Percentiles rank a stretch among this genome's conserved stretches.
These are phyloP conservation scores for Thielaviopsis euricoi DNA, from an alignment of 2,329 filamentous ascomycete genomes.

Conservation along the genomic window DNA sequence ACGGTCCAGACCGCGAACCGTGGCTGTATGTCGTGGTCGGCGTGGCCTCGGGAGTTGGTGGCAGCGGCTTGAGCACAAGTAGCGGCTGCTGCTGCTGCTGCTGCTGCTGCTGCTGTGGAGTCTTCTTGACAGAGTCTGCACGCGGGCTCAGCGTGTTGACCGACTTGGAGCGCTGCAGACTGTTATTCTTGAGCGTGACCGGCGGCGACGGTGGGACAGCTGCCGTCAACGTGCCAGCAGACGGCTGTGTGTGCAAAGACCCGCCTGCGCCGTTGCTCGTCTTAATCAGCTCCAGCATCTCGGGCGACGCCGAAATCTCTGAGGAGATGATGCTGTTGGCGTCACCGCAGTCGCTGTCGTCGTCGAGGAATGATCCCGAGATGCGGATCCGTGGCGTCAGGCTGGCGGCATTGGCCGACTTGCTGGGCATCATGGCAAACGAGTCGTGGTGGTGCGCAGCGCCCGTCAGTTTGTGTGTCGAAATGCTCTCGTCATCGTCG, in stretches of 20 bases:
- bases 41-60: constrained; percentile 33
- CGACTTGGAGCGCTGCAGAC: constrained; percentile 29
- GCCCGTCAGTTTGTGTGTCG: constrained; percentile 12
- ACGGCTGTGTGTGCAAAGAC: constrained; percentile 12
- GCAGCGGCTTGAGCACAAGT: constrained; percentile 28
- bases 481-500: constrained; percentile 2
- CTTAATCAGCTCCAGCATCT: constrained; percentile 24
- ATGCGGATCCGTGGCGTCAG: constrained; percentile 15
- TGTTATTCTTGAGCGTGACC: constrained; percentile 18
- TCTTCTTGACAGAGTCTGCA: background rate
- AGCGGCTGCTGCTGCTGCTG: constrained; percentile 19
- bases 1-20: constrained; percentile 3
- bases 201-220: constrained; percentile 24
- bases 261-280: constrained; percentile 11
- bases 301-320: constrained; percentile 35
- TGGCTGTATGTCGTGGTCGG: constrained; percentile 25
- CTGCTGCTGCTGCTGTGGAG: background rate
- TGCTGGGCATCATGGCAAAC: constrained; percentile 34
- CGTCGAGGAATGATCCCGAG: constrained; percentile 29
- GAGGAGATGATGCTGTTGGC: constrained; percentile 44
- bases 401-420: constrained; percentile 26
- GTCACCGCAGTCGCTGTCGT: constrained; percentile 31
- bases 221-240: background rate
- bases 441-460: constrained; percentile 24
- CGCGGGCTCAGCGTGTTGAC: constrained; percentile 19